phyloP scores from a whole-genome alignment of 805 yeast species.

The Dipodascopsis uninucleata region DNA sequence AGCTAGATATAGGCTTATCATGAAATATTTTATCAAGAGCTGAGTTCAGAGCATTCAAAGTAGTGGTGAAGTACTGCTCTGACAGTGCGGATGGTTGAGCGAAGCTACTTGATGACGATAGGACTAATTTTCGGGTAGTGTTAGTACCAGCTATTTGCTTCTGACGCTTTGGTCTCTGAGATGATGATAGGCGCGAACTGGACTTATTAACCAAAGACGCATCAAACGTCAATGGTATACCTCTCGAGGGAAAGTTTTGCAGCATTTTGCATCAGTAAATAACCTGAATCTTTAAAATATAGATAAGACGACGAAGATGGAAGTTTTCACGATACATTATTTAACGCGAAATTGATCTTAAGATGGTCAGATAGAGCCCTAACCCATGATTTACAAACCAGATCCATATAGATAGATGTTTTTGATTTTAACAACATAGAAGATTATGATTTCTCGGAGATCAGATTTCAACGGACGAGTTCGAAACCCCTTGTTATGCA shows the following conservation, averaged over 20 bases:
- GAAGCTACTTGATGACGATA: conserved; percentile 7
- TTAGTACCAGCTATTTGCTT: conserved; percentile 14
- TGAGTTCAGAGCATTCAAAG: conserved; percentile 10
- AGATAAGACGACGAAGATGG: too few species aligned
- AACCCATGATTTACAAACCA: neutral
- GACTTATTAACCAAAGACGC: conserved; percentile 1
- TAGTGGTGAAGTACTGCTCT: conserved; percentile 13
- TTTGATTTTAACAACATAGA: neutral
- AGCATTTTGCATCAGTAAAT: too few species aligned
- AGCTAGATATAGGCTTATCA: conserved; percentile 9
- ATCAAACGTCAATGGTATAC: conserved; percentile 11
- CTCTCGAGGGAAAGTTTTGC: conserved; percentile 25
- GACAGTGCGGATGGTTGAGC: too few species aligned
- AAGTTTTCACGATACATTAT: too few species aligned
- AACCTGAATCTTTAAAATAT: too few species aligned
- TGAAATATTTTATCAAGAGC: conserved; percentile 19
- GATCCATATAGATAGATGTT: neutral
- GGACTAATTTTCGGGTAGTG: conserved; percentile 18
- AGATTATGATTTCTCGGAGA: too few species aligned
- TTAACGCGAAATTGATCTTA: too few species aligned
- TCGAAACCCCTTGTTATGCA: too few species aligned
- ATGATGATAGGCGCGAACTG: conserved; percentile 5
- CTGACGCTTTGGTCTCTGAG: conserved; percentile 23
- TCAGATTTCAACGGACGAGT: too few species aligned
- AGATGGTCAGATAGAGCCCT: too few species aligned